A percentile compares a stretch with the other conserved stretches of the same genome.
phyloP scores from a whole-genome alignment of 2,329 filamentous ascomycete species.

The Bipolaris victoriae region DNA sequence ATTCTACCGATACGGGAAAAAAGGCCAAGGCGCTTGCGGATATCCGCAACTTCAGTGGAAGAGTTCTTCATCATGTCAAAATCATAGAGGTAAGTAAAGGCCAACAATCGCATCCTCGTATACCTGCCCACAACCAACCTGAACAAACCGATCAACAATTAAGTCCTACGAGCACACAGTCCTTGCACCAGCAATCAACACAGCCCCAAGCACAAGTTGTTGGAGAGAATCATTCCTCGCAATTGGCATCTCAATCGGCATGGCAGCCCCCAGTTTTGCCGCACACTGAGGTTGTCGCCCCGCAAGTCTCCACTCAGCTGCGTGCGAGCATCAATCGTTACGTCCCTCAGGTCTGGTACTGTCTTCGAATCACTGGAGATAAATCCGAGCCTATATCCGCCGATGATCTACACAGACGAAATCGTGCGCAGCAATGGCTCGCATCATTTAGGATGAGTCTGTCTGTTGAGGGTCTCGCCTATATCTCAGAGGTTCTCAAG shows the following conservation, averaged over 20 bases:
- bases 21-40: background rate
- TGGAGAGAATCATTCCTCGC: background rate
- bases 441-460: conserved; percentile 1
- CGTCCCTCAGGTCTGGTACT: conserved; percentile 4
- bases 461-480: background rate
- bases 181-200: background rate
- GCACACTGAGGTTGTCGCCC: background rate
- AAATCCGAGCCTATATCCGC: background rate
- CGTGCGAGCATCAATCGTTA: conserved; percentile 4
- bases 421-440: conserved; percentile 3
- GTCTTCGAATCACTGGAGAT: background rate
- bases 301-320: conserved; percentile 1
- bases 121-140: background rate
- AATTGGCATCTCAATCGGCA: background rate
- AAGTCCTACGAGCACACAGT: background rate
- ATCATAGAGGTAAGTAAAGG: background rate
- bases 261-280: background rate
- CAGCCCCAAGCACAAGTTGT: background rate
- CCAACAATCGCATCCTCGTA: background rate
- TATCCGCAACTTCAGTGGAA: background rate
- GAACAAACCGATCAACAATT: background rate
- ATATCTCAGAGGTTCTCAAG: conserved; percentile 3
- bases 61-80: background rate
- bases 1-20: background rate
- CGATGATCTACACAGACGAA: background rate